Evolutionary conservation across 1,284 basidiomycete genomes (phyloP).

Genomic region (Marasmius oreades): DNA sequence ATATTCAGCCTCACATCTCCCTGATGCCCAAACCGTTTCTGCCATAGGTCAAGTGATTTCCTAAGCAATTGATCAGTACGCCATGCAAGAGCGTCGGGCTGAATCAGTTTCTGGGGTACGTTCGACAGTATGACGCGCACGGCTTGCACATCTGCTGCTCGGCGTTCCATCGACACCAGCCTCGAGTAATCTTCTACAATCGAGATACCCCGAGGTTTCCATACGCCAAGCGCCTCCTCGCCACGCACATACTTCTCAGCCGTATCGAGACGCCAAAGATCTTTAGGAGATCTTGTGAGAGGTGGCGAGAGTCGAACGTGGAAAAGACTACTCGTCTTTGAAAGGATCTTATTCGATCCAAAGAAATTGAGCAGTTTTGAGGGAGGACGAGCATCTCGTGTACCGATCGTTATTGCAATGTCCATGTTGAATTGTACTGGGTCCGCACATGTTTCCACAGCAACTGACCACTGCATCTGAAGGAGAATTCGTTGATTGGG

Average conservation of each 20-base stretch:
- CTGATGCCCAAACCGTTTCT: conserved; percentile 73
- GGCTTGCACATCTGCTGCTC: conserved; percentile 86
- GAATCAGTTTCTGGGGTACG: conserved; percentile 45
- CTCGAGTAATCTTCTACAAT: conserved; percentile 83
- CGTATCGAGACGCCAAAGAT: conserved; percentile 94
- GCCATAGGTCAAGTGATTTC: conserved; percentile 76
- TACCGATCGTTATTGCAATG: conserved; percentile 81
- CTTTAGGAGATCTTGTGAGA: conserved; percentile 80
- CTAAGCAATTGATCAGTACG: conserved; percentile 57
- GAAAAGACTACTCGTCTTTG: conserved; percentile 81
- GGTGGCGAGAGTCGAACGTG: conserved; percentile 80
- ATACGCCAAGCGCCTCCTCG: conserved; percentile 78
- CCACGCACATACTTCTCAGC: conserved; percentile 91
- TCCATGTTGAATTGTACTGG: conserved; percentile 88
- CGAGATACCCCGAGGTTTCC: conserved; percentile 86
- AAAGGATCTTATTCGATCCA: conserved; percentile 67
- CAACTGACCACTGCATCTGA: conserved; percentile 74
- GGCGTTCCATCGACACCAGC: conserved; percentile 65
- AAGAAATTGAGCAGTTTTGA: conserved; percentile 76
- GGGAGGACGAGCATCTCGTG: conserved; percentile 82
- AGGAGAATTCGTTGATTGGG: conserved; percentile 78
- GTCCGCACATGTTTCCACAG: conserved; percentile 80
- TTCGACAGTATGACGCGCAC: conserved; percentile 73
- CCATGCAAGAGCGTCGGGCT: conserved; percentile 59
- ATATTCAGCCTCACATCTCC: conserved; percentile 55